Percentiles rank a stretch among this genome's conserved stretches.
These are phyloP conservation scores for Boletellus sp. DNA, from an alignment of 768 basidiomycete genomes.

Conservation along the genomic window DNA sequence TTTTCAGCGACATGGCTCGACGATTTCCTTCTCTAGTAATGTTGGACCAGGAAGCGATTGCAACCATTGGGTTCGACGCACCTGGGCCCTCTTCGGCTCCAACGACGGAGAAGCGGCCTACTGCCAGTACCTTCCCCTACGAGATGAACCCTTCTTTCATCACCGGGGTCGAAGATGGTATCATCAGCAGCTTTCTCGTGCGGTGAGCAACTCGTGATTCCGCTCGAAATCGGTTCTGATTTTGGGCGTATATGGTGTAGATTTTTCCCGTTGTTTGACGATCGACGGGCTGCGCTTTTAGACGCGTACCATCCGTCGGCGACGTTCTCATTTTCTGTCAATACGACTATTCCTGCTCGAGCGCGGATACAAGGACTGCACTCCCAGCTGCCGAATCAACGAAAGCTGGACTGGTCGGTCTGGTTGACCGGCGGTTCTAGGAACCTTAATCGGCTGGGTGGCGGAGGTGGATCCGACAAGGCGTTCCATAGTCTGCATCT, in stretches of 20 bases:
- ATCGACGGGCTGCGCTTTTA: conserved; percentile 59
- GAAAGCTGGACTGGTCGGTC: conserved; percentile 70
- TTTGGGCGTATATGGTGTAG: conserved; percentile 36
- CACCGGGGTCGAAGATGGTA: conserved; percentile 62
- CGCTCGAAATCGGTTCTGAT: conserved; percentile 2
- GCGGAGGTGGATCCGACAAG: conserved; percentile 57
- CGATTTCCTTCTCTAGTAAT: conserved; percentile 81
- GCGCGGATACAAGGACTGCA: conserved; percentile 72
- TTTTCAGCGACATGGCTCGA: conserved; percentile 67
- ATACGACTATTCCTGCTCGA: conserved; percentile 77
- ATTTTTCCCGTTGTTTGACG: conserved; percentile 84
- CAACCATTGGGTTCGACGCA: conserved; percentile 74
- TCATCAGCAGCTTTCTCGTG: conserved; percentile 76
- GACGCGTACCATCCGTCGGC: conserved; percentile 79
- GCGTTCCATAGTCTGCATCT: conserved; percentile 65
- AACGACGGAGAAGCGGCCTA: conserved; percentile 39
- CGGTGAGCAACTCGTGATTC: conserved; percentile 45
- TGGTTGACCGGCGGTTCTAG: conserved; percentile 70
- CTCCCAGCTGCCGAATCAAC: conserved; percentile 73
- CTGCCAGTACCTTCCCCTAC: conserved; percentile 72
- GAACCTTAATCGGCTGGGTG: conserved; percentile 68
- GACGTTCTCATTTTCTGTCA: conserved; percentile 89
- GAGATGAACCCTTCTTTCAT: conserved; percentile 73
- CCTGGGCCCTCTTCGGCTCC: conserved; percentile 50
- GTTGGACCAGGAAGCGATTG: conserved; percentile 78